Percentiles rank a stretch among this genome's conserved stretches.
Evolutionary conservation across 164 flowering plant species (phyloP).

Genomic region (Aristolochia contorta): DNA sequence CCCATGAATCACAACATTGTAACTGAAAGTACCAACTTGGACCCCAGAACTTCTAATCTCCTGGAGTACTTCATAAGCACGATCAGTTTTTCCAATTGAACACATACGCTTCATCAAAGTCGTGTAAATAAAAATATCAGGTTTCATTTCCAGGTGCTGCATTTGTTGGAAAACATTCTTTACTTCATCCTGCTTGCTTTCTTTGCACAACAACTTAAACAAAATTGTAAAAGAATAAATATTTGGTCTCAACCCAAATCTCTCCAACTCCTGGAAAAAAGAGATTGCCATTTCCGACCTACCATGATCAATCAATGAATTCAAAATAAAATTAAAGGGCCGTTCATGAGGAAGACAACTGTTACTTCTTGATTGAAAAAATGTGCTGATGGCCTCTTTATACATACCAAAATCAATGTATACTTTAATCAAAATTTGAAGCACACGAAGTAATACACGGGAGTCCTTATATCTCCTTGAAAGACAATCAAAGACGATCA

Average conservation of each 20-base stretch:
- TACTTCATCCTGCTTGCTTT: constrained; percentile 42
- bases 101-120: constrained; percentile 59
- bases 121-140: constrained; percentile 32
- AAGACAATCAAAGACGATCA: constrained; percentile 35
- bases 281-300: constrained; percentile 32
- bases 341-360: constrained; percentile 35
- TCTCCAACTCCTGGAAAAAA: constrained; percentile 38
- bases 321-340: constrained; percentile 55
- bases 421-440: constrained; percentile 44
- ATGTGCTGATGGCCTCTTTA: constrained; percentile 45
- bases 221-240: constrained; percentile 47
- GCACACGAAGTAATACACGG: constrained; percentile 15
- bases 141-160: constrained; percentile 36
- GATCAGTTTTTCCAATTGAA: constrained; percentile 18
- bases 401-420: constrained; percentile 42
- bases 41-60: constrained; percentile 16
- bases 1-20: constrained; percentile 48
- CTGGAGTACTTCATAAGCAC: constrained; percentile 36
- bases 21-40: constrained; percentile 33
- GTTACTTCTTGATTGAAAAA: constrained; percentile 23
- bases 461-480: constrained; percentile 13
- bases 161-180: constrained; percentile 34
- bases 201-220: constrained; percentile 47
- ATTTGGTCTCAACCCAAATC: constrained; percentile 43
- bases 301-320: constrained; percentile 36